Evolutionary conservation across 495 filamentous ascomycete species (phyloP), one percentile per base, ranked within the genome.

Genomic region (Penicillium lividum): DNA sequence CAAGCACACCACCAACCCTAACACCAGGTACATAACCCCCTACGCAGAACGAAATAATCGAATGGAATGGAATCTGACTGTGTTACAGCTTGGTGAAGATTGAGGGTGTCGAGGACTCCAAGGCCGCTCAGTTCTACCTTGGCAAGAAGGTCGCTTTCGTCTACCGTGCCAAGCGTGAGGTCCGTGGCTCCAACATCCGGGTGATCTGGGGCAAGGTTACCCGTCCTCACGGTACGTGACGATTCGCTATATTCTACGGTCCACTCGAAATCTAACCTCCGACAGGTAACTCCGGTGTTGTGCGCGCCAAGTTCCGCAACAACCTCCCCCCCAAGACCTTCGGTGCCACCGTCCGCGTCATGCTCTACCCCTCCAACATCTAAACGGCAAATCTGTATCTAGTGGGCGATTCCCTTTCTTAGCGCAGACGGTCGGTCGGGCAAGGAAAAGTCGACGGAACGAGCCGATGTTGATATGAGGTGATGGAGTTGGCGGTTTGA

Each of bases 171-270:
- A 86, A 89, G 81, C 88, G 84, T 79, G 92, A 96, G 82, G 82
- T 93, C 67, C 90, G 91, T 68, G 94, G 94, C 73, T 91, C 92
- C 74, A 97, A 98, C 86, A 92, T 98, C 77, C 83, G 93, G 72
- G 93, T 97, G 61, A 98, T 98, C 80, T 98, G 95, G 94, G 95
- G 95, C 79, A 98, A 96, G 84, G 86, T 98, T 70, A 96, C 92
- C 70, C 84, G 91, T 69, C 86, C 91, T 73, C 93, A 98, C 79
- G 94, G 91, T 93, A 88, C 68, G 84, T 73, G 50, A 58, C 6
- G 7, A 40, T 3, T 15, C 56, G 13, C 49, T 40, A 30, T 28
- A 54, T 44, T 49, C 45, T n/a, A 22, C 22, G 22, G 22, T 22
- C 22, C 2, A 22, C 22, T 22, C 22, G 22, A 22, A 22, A 22